Base-by-base conservation (phyloP, 2,329 filamentous ascomycete genomes). In the Ascochyta viciae-villosae region DNA sequence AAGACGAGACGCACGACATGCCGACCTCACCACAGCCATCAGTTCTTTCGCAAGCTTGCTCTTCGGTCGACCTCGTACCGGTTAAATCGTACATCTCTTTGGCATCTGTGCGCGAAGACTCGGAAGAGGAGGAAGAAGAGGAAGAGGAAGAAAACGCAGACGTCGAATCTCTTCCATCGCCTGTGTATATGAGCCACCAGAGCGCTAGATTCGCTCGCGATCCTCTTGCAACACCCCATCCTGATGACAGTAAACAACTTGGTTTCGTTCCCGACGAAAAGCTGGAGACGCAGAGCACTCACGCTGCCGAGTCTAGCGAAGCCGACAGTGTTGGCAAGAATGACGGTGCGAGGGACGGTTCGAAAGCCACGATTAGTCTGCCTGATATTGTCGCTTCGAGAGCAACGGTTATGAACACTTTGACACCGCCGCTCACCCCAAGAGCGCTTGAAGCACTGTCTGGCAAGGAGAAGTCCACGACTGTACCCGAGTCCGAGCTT, bases 101-200 rank as follows among this genome's bases (percentile, higher is more conserved):
- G n/a, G 64, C 66, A 2, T 65, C 70, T 41, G 69, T 72, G 10
- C 67, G 57, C 0, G 68, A 72, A 48, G 67, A 70, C 31, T 64
- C 58, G 0, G 66, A 69, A 54, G 67, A 70, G 35, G 65, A 70
- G 22, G 61, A 69, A 54, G 67, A 70, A 33, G 65, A 70, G 22
- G 61, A 67, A 0, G 59, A 64, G 31, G 58, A 61, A 6, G 53
- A 66, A 5, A 56, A 60, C 26, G 50, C 19, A 15, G 57, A 60
- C 22, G 41, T 58, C 16, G 64, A 66, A 7, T 63, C 61, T 48
- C 38, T 66, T 24, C 56, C 62, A 33, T 70, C 67, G 22, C 66
- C 66, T 3, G 39, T 67, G 12, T 48, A 51, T 37, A 62, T 67
- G 27, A 54, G 58, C n/a, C 40, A 56, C 8, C 34, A 48, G 22